phyloP scores from a whole-genome alignment of 1,139 yeast genomes.

The Sugiyamaella pinicola region DNA sequence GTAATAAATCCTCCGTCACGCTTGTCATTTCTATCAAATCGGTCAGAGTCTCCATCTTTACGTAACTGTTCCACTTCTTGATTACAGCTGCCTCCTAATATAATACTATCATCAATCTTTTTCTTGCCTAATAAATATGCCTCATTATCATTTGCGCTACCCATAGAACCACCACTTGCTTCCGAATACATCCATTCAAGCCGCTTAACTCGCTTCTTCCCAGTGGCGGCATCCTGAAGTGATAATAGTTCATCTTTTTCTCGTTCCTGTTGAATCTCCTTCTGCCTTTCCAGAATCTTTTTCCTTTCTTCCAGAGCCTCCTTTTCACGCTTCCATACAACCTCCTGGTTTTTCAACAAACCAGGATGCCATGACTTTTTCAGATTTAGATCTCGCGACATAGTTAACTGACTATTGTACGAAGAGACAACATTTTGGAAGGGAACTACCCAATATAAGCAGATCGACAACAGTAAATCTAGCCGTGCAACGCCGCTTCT shows the following conservation, averaged over 20 bases:
- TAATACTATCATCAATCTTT: conserved; percentile 48
- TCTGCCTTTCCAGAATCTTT: conserved; percentile 62
- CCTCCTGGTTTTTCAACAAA: conserved; percentile 77
- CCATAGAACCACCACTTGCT: conserved; percentile 33
- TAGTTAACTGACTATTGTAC: conserved; percentile 16
- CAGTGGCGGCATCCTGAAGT: conserved; percentile 53
- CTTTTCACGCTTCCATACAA: conserved; percentile 84
- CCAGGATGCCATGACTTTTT: conserved; percentile 98
- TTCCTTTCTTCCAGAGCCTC: conserved; percentile 71
- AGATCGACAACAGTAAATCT: background rate
- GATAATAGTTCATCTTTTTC: conserved; percentile 62
- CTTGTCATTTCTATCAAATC: conserved; percentile 26
- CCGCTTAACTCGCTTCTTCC: conserved; percentile 52
- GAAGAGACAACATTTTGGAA: background rate
- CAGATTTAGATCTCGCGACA: conserved; percentile 80
- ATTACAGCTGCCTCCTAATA: conserved; percentile 26
- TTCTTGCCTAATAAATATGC: conserved; percentile 56
- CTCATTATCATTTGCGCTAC: conserved; percentile 43
- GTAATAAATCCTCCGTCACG: background rate
- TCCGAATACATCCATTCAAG: conserved; percentile 89
- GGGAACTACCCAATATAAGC: background rate
- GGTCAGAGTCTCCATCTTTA: conserved; percentile 27
- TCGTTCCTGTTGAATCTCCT: conserved; percentile 65
- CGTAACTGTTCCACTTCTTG: conserved; percentile 24
- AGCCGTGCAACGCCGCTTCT: no score